Base-by-base conservation (phyloP, 768 basidiomycete genomes). In the Tylopilus sp. region DNA sequence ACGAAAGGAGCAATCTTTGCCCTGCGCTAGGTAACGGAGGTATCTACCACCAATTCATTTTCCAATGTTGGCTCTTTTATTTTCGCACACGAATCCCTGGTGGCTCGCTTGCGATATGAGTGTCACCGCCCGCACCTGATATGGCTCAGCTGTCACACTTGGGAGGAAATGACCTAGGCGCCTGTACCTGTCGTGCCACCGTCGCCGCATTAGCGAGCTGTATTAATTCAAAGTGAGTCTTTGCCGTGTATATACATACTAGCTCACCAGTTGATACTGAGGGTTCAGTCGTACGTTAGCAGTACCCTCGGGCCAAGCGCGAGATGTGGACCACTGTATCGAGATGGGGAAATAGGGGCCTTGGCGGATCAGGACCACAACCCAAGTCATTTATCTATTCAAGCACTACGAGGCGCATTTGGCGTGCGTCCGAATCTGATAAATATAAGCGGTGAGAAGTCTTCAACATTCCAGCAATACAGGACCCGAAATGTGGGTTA, bases 71-170 rank as follows among this genome's bases (percentile, higher is more conserved):
- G 49, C 22, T 6, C 17, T 9, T 43, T 31, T 36, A 25, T 48
- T 44, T 63, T 56, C 40, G 53, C 52, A 40, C 33, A 45, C 48
- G 19, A 30, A 31, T 43, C 36, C 51, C 25, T n/a, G 31, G 33
- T 24, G 41, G 36, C 11, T 34, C 29, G 9, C 29, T 30, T 25
- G 31, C 16, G 46, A 37, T 19, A 43, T 14, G 42, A 12, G 44
- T 14, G 45, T 43, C 16, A 37, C 46, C 22, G 22, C 14, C 25
- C 11, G 31, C 26, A 31, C 46, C 38, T 38, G 36, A 26, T 33
- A 25, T 21, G 17, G 36, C 22, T 46, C 22, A 14, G 19, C 13
- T 43, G 42, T 26, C 2, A 17, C 30, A 6, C 30, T 46, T 44
- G 19, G 22, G 21, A 30, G 47, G 21, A 6, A 17, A 24, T 13